Conservation (phyloP, 2,329 filamentous ascomycete genomes). For the Calonectria henricotiae region DNA sequence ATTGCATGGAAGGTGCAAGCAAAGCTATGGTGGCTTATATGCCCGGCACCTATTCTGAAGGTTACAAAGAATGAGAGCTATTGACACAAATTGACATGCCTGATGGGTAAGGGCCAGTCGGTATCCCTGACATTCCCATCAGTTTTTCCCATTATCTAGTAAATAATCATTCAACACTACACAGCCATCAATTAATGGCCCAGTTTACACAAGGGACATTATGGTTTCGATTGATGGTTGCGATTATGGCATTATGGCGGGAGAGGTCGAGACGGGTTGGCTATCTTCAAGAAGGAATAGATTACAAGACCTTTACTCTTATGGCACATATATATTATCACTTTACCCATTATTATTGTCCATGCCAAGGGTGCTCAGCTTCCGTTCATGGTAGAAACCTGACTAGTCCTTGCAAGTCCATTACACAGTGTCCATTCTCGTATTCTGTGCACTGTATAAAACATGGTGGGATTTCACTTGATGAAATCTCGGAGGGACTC, state of each 20-base stretch:
- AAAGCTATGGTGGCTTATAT: constrained; percentile 83
- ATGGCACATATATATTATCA: no score
- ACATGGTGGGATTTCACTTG: constrained; percentile 51
- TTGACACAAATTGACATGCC: not conserved
- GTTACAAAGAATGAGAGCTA: constrained; percentile 29
- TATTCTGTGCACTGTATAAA: constrained; percentile 42
- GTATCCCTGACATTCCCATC: not conserved
- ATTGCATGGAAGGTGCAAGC: constrained; percentile 91
- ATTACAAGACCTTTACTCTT: not conserved
- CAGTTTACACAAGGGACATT: not conserved
- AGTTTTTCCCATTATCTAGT: no score
- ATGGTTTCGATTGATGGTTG: not conserved
- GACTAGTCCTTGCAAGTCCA: not conserved
- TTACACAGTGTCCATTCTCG: constrained; percentile 26
- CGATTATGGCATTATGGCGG: not conserved
- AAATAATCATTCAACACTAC: not conserved
- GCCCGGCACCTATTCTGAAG: constrained; percentile 56
- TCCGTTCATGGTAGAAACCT: not conserved
- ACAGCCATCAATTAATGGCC: not conserved
- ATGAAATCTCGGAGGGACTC: constrained; percentile 49
- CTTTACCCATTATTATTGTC: not conserved
- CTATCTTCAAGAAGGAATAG: not conserved
- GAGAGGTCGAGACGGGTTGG: no score
- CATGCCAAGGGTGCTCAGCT: not conserved
- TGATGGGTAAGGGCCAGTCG: not conserved